phyloP scores from a whole-genome alignment of 768 basidiomycete species.

The Phaeotremella fagi region DNA sequence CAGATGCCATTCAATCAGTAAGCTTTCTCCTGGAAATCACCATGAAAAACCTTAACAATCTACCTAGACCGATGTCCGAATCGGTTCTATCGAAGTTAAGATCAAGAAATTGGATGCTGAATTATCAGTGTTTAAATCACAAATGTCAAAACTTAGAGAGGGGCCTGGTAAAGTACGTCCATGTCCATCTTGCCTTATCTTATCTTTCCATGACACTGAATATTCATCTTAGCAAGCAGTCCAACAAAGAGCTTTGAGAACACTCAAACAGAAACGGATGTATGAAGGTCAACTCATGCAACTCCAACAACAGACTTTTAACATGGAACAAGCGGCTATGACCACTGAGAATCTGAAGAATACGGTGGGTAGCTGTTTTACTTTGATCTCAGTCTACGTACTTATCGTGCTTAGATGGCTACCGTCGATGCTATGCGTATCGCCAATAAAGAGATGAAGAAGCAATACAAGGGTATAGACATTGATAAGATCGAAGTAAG shows the following conservation, averaged over 20 bases:
- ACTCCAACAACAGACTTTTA: conserved; percentile 90
- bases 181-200: background rate
- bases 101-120: conserved; percentile 94
- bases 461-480: conserved; percentile 95
- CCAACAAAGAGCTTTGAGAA: conserved; percentile 86
- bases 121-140: conserved; percentile 83
- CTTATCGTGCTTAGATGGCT: too few species aligned
- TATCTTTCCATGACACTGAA: too few species aligned
- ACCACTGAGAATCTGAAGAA: conserved; percentile 97
- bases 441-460: conserved; percentile 93
- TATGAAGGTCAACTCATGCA: conserved; percentile 80
- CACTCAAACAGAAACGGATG: conserved; percentile 92
- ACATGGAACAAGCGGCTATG: conserved; percentile 94
- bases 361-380: conserved; percentile 55
- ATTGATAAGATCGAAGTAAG: conserved; percentile 96
- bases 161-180: conserved; percentile 83
- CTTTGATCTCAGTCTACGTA: too few species aligned
- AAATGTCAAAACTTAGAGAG: conserved; percentile 86
- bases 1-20: conserved; percentile 82
- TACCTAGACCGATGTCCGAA: conserved; percentile 76
- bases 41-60: background rate
- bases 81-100: conserved; percentile 90
- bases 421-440: conserved; percentile 93
- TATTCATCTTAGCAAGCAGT: conserved; percentile 77
- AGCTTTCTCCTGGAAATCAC: conserved; percentile 5